Evolutionary conservation across 345 rosid genomes (phyloP), one percentile per base, ranked within the genome.

Genomic region (Lenwebbia sp.): DNA sequence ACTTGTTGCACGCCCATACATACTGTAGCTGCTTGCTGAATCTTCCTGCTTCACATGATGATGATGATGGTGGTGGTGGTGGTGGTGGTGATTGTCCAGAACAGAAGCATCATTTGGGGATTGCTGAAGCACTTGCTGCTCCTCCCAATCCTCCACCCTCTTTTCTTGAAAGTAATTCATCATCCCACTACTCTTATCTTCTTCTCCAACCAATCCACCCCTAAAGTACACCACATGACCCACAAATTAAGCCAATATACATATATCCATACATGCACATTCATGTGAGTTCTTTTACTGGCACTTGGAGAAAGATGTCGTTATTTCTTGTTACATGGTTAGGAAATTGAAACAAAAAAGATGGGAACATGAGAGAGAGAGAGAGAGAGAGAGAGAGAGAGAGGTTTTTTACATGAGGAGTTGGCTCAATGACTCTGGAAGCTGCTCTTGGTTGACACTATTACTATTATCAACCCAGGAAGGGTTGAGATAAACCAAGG

Each of bases 131-230:
- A 92, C 90, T 86, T 94, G 95, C 65, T 92, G 93, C 86, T 93
- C 94, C 57, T 70, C 55, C 97, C 97, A 94, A 85, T 90, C 91
- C 88, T 94, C 95, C 84, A 92, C 15, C 90, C 90, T 92, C 86
- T 91, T 94, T 23, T 87, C 90, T 87, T 84, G 86, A 49, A 55
- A 82, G 84, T 90, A 91, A 70, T 88, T 86, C 87, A 92, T 70
- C 81, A 70, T 70, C 47, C 5, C 40, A 41, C 37, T 87, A n/a
- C 47, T 87, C 62, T 90, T 91, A 11, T 94, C 95, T 84, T 94
- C 96, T 81, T 92, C 95, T 51, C 91, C 92, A 85, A 93, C 90
- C 91, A 94, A 88, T 88, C 99, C 96, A 49, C 96, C 92, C 92
- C 99, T 94, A 55, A 86, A 54, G 56, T 70, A 70, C 47, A 70